These are phyloP conservation scores for Lodderomyces pseudojiufengensis DNA, from an alignment of 1,139 yeast species.

Conservation along the genomic window DNA sequence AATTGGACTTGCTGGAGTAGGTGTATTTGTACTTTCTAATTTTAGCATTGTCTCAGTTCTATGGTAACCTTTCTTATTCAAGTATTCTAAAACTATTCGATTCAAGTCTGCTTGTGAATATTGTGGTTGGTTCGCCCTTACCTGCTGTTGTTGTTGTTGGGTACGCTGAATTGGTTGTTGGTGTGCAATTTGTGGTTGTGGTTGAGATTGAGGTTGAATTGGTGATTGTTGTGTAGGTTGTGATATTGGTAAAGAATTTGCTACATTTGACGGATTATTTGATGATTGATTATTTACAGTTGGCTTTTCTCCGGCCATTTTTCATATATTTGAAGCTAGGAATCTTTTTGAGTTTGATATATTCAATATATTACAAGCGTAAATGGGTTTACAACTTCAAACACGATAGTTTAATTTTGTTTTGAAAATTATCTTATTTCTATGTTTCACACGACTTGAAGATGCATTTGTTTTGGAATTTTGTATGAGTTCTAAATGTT, in stretches of 20 bases:
- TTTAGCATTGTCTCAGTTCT: constrained; percentile 92
- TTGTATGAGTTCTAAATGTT: too few relatives aligned
- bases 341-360: too few relatives aligned
- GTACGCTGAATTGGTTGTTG: too few relatives aligned
- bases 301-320: too few relatives aligned
- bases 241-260: not conserved
- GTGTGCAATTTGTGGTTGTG: constrained; percentile 6
- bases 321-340: too few relatives aligned
- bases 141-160: constrained; percentile 13
- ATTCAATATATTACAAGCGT: too few relatives aligned
- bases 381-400: too few relatives aligned
- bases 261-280: not conserved
- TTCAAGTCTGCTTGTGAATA: constrained; percentile 75
- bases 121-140: constrained; percentile 29
- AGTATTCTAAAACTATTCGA: constrained; percentile 84
- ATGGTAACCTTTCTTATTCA: constrained; percentile 90
- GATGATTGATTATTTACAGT: not conserved
- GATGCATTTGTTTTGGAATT: too few relatives aligned
- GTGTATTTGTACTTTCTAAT: constrained; percentile 74
- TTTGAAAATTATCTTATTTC: too few relatives aligned
- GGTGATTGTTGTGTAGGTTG: not conserved
- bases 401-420: too few relatives aligned
- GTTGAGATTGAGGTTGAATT: constrained; percentile 2
- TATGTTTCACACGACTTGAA: too few relatives aligned
- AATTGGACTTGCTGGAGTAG: constrained; percentile 51